Base-by-base conservation (phyloP, 768 basidiomycete species). In the Amanita pallidorosea region DNA sequence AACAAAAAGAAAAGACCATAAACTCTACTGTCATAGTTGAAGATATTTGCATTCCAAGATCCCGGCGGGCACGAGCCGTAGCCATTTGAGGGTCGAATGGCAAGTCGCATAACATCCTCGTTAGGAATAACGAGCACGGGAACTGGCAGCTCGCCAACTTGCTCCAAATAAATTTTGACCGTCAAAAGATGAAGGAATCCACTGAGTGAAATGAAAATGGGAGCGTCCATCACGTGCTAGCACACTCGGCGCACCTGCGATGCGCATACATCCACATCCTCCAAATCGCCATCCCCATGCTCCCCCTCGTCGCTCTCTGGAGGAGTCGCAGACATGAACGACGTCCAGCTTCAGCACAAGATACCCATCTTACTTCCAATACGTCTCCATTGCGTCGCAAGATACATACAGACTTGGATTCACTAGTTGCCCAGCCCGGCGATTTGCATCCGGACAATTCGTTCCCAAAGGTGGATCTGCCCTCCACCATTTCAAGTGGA, bases 341-440 rank as follows among this genome's bases (percentile, higher is more conserved):
- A 4, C 45, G 40, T 15, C 15, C 44, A 35, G 42, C 13, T 20
- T 7, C 31, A 7, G 23, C 27, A 35, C 11, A 36, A n/a, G 23
- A 20, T 7, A 17, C 13, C 33, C 9, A 13, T 37, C 8, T 12
- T n/a, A 12, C 41, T 2, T 42, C 29, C 34, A 34, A 17, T 17
- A 5, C 42, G 17, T 45, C 50, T 44, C 42, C 42, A 20, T 22
- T 50, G 34, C 44, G 62, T 31, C 63, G 60, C 25, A 69, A 63
- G 56, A 72, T 73, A 36, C 71, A 70, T 45, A 66, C 69, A 45
- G 59, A 73, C 51, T 58, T 70, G 23, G 61, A 67, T 52, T 61
- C 63, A 29, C 50, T 51, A 8, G 42, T 38, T 4, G 42, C 29
- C 40, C 56, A 68, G 20, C 53, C 62, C 35, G 58, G 64, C n/a